A percentile compares a stretch with the other conserved stretches of the same genome.
Evolutionary conservation across 140 eudicot genomes (phyloP).

Genomic region (Flaveria floridana): DNA sequence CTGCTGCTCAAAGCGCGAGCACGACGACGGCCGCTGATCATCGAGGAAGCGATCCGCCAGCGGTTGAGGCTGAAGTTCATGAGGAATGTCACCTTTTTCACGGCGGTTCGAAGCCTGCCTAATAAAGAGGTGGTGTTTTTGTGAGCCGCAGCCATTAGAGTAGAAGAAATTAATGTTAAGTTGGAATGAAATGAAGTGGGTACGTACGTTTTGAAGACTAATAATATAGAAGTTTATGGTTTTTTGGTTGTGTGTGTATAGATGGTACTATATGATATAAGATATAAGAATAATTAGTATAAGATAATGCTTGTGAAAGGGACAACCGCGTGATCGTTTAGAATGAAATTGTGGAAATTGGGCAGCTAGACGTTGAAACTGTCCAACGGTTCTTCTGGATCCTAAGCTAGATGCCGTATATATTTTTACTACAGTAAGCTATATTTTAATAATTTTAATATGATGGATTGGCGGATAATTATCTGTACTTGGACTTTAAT

Average conservation of each 20-base stretch:
- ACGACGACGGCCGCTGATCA: constrained; percentile 14
- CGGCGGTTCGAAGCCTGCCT: constrained; percentile 53
- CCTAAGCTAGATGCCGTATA: background rate
- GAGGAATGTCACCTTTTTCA: constrained; percentile 61
- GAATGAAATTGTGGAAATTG: background rate
- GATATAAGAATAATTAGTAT: too few species aligned
- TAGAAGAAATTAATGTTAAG: background rate
- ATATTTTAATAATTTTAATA: too few species aligned
- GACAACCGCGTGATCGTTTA: constrained; percentile 38
- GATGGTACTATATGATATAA: background rate
- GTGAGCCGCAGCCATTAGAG: constrained; percentile 25
- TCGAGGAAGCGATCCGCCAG: constrained; percentile 50
- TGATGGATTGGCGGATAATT: too few species aligned
- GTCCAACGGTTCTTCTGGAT: constrained; percentile 33
- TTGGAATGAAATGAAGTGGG: constrained; percentile 27
- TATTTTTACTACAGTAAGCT: background rate
- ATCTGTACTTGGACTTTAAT: too few species aligned
- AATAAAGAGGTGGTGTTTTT: constrained; percentile 38
- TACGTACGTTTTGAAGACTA: constrained; percentile 2
- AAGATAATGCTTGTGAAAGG: constrained; percentile 19
- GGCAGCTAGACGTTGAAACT: constrained; percentile 30
- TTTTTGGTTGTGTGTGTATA: constrained; percentile 17
- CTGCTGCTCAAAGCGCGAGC: constrained; percentile 30
- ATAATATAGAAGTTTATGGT: background rate
- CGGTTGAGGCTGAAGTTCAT: constrained; percentile 46